Conservation (phyloP, 306 rosid species). For the Lotus japonicus region DNA sequence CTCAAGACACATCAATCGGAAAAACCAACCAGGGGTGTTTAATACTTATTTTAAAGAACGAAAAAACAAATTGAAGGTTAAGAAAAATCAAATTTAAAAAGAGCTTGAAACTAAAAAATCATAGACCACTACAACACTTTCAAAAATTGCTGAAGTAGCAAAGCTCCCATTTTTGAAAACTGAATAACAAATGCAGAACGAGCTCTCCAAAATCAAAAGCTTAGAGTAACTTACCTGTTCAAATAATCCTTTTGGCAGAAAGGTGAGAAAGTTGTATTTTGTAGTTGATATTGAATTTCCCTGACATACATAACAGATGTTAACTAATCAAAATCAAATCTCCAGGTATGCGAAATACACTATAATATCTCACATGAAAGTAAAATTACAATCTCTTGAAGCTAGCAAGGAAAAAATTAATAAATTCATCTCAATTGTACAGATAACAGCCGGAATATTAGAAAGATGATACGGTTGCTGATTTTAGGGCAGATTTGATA, state of each 20-base stretch:
- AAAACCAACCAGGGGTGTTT: not conserved
- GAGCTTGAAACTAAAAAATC: not conserved
- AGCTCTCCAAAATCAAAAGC: constrained; percentile 15
- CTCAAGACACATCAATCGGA: constrained; percentile 1
- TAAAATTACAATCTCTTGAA: not conserved
- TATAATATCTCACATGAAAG: constrained; percentile 12
- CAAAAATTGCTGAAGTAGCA: constrained; percentile 4
- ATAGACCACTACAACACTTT: not conserved
- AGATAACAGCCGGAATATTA: not conserved
- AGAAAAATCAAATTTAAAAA: not conserved
- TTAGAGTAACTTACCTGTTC: constrained; percentile 69
- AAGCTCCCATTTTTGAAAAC: not conserved
- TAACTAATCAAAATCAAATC: constrained; percentile 17
- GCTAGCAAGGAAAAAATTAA: not conserved
- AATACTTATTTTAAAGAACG: not conserved
- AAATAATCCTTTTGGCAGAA: constrained; percentile 87
- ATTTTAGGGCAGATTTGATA: no score
- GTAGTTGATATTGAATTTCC: constrained; percentile 94
- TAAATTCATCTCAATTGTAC: not conserved
- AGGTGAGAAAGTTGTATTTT: constrained; percentile 77
- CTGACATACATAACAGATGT: constrained; percentile 46
- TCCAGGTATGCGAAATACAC: constrained; percentile 3
- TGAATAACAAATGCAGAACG: constrained; percentile 9
- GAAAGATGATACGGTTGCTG: no score
- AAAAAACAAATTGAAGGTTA: not conserved